Percentiles rank a stretch among this genome's conserved stretches.
phyloP scores from a whole-genome alignment of 305 asterid genomes.

The Fraxinus albicans region DNA sequence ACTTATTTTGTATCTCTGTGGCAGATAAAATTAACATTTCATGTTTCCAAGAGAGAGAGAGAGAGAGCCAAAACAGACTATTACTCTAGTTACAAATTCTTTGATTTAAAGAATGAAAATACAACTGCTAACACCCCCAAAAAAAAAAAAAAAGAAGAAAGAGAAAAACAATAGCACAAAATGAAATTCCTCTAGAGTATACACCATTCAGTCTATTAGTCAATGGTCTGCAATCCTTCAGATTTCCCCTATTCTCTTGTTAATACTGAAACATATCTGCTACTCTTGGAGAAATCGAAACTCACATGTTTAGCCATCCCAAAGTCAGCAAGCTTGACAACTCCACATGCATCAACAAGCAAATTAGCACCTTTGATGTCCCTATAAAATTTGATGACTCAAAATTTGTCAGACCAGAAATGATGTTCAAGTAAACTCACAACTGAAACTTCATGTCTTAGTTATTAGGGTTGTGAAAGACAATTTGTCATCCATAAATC shows the following conservation, averaged over 20 bases:
- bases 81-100: background rate
- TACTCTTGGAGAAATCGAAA: conserved; percentile 14
- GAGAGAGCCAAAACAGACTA: background rate
- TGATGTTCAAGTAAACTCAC: conserved; percentile 1
- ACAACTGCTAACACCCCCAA: background rate
- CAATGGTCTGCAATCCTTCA: background rate
- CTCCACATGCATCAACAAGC: conserved; percentile 93
- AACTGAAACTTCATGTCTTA: background rate
- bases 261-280: background rate
- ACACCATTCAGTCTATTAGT: background rate
- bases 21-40: background rate
- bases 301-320: conserved; percentile 98
- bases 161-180: background rate
- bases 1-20: background rate
- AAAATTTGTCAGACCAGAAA: conserved; percentile 17
- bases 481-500: background rate
- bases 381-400: conserved; percentile 36
- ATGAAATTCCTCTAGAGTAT: background rate
- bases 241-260: background rate
- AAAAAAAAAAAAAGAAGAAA: background rate
- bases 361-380: conserved; percentile 94
- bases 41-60: background rate
- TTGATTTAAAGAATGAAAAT: background rate
- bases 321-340: conserved; percentile 95
- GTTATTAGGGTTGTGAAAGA: conserved; percentile 15